These are phyloP conservation scores for Paxillus rubicundulus DNA, from an alignment of 768 basidiomycete species.

Conservation along the genomic window DNA sequence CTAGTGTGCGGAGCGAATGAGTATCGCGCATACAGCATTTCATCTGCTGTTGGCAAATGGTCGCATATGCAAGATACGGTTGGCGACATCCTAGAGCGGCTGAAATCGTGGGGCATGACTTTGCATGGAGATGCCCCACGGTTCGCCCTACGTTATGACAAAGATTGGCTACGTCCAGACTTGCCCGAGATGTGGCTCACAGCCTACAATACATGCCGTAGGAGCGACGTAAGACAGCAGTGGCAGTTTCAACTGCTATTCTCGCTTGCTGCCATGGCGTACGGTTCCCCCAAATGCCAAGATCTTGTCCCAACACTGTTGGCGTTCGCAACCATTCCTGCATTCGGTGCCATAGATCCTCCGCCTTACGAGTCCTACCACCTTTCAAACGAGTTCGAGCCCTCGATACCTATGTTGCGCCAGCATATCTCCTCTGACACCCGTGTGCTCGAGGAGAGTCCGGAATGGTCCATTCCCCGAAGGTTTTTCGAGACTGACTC, in stretches of 20 bases:
- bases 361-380: conserved; percentile 5
- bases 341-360: conserved; percentile 5
- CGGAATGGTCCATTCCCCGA: conserved; percentile 1
- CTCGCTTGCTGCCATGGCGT: conserved; percentile 30
- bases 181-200: conserved; percentile 24
- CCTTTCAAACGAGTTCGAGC: conserved; percentile 8
- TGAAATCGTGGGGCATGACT: neutral
- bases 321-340: conserved; percentile 23
- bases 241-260: conserved; percentile 26
- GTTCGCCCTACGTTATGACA: conserved; percentile 10
- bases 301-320: conserved; percentile 28
- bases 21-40: conserved; percentile 7
- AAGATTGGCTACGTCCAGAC: conserved; percentile 22
- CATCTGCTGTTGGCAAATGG: conserved; percentile 5
- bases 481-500: neutral
- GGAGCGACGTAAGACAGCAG: neutral
- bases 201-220: conserved; percentile 23
- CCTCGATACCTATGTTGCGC: neutral
- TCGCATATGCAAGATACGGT: neutral
- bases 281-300: conserved; percentile 13
- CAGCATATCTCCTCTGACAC: neutral
- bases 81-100: neutral
- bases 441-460: neutral
- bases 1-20: neutral
- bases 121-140: neutral